Percentiles rank a stretch among this genome's conserved stretches.
These are phyloP conservation scores for Pachysandra terminalis DNA, from an alignment of 164 flowering plant genomes.

Conservation along the genomic window DNA sequence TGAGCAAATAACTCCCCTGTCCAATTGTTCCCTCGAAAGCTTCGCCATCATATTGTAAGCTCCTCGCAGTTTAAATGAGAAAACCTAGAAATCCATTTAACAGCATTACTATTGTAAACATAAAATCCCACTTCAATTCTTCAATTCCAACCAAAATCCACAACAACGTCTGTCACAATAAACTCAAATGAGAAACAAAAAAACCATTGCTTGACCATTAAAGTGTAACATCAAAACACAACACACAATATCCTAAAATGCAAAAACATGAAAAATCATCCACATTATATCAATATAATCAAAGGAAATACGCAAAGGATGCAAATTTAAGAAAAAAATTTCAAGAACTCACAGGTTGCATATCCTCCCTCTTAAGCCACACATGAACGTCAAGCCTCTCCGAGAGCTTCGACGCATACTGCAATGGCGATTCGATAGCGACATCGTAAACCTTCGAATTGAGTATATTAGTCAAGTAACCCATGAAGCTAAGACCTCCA, in stretches of 20 bases:
- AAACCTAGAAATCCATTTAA: constrained; percentile 52
- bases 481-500: constrained; percentile 38
- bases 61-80: constrained; percentile 95
- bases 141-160: not conserved
- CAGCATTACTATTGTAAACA: not conserved
- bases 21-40: constrained; percentile 65
- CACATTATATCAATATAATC: too few species aligned
- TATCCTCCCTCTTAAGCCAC: constrained; percentile 89
- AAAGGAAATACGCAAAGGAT: not conserved
- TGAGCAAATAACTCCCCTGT: constrained; percentile 89
- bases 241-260: too few species aligned
- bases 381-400: constrained; percentile 56
- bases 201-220: not conserved
- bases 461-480: constrained; percentile 68
- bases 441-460: constrained; percentile 87
- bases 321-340: not conserved
- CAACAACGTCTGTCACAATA: too few species aligned
- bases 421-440: constrained; percentile 72
- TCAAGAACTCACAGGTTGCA: constrained; percentile 69
- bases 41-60: constrained; percentile 99
- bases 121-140: not conserved
- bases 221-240: not conserved
- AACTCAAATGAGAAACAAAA: not conserved
- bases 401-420: constrained; percentile 71
- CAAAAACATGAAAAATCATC: not conserved